Conservation (phyloP, 495 filamentous ascomycete species). For the Apodospora peruviana region DNA sequence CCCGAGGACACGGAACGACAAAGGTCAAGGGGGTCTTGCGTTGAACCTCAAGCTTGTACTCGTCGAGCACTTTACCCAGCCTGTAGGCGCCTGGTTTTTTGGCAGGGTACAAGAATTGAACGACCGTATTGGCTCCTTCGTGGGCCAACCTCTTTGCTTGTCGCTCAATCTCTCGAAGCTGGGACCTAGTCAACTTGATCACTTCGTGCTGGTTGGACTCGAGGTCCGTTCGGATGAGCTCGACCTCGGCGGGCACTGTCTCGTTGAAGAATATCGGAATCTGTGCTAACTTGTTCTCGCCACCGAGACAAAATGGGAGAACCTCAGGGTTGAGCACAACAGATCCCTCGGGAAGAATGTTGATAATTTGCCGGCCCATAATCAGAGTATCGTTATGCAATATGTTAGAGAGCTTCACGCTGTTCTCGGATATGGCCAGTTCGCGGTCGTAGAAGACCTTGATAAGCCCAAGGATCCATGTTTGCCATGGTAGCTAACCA, state of each 20-base stretch:
- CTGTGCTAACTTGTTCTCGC: constrained; percentile 48
- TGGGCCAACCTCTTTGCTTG: constrained; percentile 46
- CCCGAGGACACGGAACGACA: constrained; percentile 78
- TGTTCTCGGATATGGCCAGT: constrained; percentile 79
- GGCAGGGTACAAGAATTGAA: constrained; percentile 50
- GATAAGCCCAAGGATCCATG: constrained; percentile 60
- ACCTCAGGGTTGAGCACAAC: constrained; percentile 78
- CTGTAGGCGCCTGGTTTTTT: constrained; percentile 84
- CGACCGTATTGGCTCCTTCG: constrained; percentile 49
- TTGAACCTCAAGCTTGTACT: constrained; percentile 88
- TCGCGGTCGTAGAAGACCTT: constrained; percentile 85
- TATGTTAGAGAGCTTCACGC: constrained; percentile 79
- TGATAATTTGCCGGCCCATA: constrained; percentile 89
- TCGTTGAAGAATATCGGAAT: constrained; percentile 93
- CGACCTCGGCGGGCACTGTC: constrained; percentile 78
- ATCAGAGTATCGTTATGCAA: constrained; percentile 89
- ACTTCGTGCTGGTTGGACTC: constrained; percentile 72
- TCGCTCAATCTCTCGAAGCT: constrained; percentile 56
- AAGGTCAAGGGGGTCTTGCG: constrained; percentile 66
- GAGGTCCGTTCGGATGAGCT: constrained; percentile 78
- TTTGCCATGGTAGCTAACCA: constrained; percentile 56
- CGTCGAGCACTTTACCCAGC: constrained; percentile 77
- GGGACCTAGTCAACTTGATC: constrained; percentile 54
- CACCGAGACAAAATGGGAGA: constrained; percentile 70
- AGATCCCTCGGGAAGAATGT: constrained; percentile 93